phyloP scores from a whole-genome alignment of 805 yeast species.

The Suhomyces vadensis region DNA sequence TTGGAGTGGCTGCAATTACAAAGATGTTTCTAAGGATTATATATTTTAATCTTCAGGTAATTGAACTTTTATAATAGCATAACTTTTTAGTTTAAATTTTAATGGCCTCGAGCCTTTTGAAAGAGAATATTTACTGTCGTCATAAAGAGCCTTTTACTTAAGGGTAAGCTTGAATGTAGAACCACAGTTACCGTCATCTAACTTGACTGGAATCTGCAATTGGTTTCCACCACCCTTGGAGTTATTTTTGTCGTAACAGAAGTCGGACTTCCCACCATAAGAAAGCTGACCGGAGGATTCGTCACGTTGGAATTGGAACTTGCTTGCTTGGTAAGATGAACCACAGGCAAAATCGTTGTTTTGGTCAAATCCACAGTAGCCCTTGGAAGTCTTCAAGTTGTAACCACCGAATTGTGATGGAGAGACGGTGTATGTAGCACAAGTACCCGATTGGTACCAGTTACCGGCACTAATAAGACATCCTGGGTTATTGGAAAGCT shows the following conservation, averaged over 20 bases:
- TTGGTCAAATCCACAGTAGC: constrained; percentile 56
- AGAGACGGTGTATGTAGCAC: constrained; percentile 68
- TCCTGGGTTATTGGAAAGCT: constrained; percentile 55
- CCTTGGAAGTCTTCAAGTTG: constrained; percentile 66
- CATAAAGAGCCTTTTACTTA: constrained; percentile 7
- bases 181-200: constrained; percentile 21
- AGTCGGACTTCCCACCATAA: constrained; percentile 60
- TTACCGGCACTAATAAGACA: constrained; percentile 84
- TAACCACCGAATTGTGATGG: constrained; percentile 74
- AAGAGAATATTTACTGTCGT: background rate
- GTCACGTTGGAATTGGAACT: constrained; percentile 61
- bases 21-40: too few species aligned
- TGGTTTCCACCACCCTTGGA: constrained; percentile 25
- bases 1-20: too few species aligned
- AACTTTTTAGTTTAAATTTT: background rate
- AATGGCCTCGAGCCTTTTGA: background rate
- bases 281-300: constrained; percentile 46
- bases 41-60: too few species aligned
- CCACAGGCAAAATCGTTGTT: constrained; percentile 17
- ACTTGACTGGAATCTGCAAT: constrained; percentile 23
- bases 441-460: constrained; percentile 81
- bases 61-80: too few species aligned
- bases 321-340: constrained; percentile 14
- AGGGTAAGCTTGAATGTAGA: constrained; percentile 13
- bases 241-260: constrained; percentile 47